Evolutionary conservation across 148 eudicot genomes (phyloP).

Genomic region (Fagopyrum tataricum): DNA sequence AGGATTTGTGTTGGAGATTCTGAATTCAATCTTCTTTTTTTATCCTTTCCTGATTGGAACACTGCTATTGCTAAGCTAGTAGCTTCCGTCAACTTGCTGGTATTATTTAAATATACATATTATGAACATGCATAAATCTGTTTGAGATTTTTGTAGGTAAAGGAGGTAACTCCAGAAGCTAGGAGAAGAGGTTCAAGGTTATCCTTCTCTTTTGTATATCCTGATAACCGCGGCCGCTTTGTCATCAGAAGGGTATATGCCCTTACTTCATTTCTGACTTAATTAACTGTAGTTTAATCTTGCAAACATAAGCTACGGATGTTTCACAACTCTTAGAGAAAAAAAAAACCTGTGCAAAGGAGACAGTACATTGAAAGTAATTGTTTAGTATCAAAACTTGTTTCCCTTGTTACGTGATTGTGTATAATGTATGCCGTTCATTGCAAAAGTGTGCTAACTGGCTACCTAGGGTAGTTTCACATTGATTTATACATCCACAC

Average conservation of each 20-base stretch:
- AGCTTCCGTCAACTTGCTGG: neutral
- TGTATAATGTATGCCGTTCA: neutral
- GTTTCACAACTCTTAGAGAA: too few relatives aligned
- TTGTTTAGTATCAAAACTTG: neutral
- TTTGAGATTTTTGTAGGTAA: conserved; percentile 35
- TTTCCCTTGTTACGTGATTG: neutral
- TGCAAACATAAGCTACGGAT: neutral
- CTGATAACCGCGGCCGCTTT: conserved; percentile 54
- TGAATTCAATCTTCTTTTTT: neutral
- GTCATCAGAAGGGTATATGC: conserved; percentile 43
- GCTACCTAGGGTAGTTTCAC: neutral
- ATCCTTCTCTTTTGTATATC: conserved; percentile 80
- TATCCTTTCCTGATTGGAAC: neutral
- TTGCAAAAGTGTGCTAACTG: neutral
- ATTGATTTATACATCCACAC: neutral
- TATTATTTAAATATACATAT: neutral
- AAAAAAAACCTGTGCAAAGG: too few relatives aligned
- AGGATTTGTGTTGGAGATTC: neutral
- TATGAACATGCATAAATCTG: neutral
- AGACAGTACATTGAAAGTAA: too few relatives aligned
- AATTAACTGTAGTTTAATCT: neutral
- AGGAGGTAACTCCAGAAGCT: conserved; percentile 80
- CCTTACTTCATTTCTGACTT: neutral
- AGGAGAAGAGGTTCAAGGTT: conserved; percentile 54
- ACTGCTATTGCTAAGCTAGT: neutral